Evolutionary conservation across 164 flowering plant species (phyloP), one percentile per base, ranked within the genome.

Genomic region (Stephania yunnanensis): DNA sequence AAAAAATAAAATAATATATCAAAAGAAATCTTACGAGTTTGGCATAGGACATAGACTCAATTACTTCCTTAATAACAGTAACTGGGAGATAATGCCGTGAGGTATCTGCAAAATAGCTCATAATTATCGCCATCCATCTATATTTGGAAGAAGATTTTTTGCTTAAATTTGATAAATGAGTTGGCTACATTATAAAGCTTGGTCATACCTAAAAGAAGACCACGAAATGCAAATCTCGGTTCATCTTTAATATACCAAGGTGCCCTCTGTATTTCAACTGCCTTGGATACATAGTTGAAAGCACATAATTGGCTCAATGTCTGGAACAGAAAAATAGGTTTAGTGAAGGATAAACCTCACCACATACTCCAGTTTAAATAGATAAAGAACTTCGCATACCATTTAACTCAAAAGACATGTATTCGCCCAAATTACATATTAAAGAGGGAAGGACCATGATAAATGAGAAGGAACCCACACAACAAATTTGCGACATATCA

Each of bases 41-140:
- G 78, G 94, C 95, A 82, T 89, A 96, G 48, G 99, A 89, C 99
- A 96, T 96, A 7, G 99, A 89, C 70, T 96, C 97, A 76, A 96
- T 87, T 36, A 94, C 85, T 79, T 89, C 90, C 86, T 96, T 94
- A 75, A 96, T 92, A 58, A 89, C 86, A 85, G 80, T 86, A 10
- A 90, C 52, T 2, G 99, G 99, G 53, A 82, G 81, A 84, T 85
- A 96, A 78, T 91, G 99, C 80, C 98, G 86, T 63, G 97, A 91
- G 53, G 98, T 94, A 89, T 94, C 99, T 96, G 91, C 86, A 87
- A 53, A 71, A 74, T 71, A 79, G 67, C 36, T 19, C 8, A 73
- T 36, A 79, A 77, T 11, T 9, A 78, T 42, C 25, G 46, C 52
- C 72, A 53, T 9, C 29, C 68, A 45, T 22, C 45, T 20, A 8